Evolutionary conservation across 768 basidiomycete species (phyloP).

Genomic region (Brasilioporus rufonigricans): DNA sequence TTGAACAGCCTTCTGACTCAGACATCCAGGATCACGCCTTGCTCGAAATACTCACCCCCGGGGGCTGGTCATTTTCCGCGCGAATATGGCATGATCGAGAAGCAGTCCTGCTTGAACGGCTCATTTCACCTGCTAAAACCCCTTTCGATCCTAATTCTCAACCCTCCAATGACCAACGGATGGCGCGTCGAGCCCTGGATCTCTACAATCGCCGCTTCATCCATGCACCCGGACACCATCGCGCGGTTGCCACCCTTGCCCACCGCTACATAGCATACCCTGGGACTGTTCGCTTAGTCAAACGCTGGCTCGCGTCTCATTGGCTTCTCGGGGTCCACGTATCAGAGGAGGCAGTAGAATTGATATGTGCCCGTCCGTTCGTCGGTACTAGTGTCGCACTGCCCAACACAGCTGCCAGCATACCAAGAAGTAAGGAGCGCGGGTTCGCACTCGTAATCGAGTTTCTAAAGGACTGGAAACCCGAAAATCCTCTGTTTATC

Average conservation of each 20-base stretch:
- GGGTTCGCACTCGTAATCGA: slow-evolving; percentile 75
- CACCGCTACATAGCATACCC: slow-evolving; percentile 80
- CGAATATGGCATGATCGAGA: slow-evolving; percentile 90
- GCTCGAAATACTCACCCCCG: slow-evolving; percentile 74
- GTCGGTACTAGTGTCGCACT: slow-evolving; percentile 42
- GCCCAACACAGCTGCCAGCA: slow-evolving; percentile 39
- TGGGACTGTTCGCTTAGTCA: slow-evolving; percentile 82
- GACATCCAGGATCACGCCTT: slow-evolving; percentile 65
- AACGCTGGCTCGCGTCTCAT: slow-evolving; percentile 91
- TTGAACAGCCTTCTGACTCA: slow-evolving; percentile 49
- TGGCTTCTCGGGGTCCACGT: slow-evolving; percentile 79
- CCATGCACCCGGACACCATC: slow-evolving; percentile 81
- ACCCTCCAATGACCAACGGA: slow-evolving; percentile 44
- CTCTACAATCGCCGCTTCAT: slow-evolving; percentile 71
- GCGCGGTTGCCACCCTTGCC: slow-evolving; percentile 72
- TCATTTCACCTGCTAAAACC: slow-evolving; percentile 46
- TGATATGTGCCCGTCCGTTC: slow-evolving; percentile 80
- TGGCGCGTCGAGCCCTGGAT: slow-evolving; percentile 55
- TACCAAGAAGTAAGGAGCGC: slow-evolving; percentile 74
- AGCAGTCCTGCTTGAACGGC: slow-evolving; percentile 68
- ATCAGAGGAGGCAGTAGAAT: slow-evolving; percentile 75
- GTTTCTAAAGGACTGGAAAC: slow-evolving; percentile 80
- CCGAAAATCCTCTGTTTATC: slow-evolving; percentile 71
- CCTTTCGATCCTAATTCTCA: background rate
- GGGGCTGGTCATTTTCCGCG: slow-evolving; percentile 86